phyloP scores from a whole-genome alignment of 2,329 filamentous ascomycete species.

The Diplodia intermedia region DNA sequence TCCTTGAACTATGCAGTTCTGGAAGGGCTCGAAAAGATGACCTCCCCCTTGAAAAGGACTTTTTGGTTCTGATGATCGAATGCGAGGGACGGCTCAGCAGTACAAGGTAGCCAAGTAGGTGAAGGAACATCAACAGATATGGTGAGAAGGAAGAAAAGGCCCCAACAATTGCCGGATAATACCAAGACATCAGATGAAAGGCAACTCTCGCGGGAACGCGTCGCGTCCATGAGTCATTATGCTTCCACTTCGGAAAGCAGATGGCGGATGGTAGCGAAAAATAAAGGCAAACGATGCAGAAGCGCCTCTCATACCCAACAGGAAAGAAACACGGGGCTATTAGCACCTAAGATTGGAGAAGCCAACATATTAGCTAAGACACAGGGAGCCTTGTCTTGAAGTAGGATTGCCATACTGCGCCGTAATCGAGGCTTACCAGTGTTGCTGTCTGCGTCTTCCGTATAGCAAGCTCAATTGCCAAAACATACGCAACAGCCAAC shows the following conservation, averaged over 20 bases:
- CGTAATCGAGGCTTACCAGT: background rate
- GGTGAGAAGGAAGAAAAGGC: background rate
- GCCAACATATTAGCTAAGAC: background rate
- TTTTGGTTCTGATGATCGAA: slow-evolving; percentile 10
- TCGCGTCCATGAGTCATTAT: background rate
- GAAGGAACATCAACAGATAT: slow-evolving; percentile 15
- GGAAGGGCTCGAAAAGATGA: background rate
- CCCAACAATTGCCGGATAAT: slow-evolving; percentile 3
- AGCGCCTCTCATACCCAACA: slow-evolving; percentile 14
- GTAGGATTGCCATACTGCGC: background rate
- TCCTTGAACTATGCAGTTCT: slow-evolving; percentile 15
- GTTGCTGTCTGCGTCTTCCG: background rate
- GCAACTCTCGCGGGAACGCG: background rate
- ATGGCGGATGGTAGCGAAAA: background rate
- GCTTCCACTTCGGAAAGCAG: background rate
- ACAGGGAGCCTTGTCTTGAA: background rate
- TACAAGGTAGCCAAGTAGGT: background rate
- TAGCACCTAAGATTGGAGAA: background rate
- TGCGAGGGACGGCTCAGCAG: background rate
- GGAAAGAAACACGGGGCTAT: background rate
- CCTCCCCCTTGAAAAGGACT: slow-evolving; percentile 6
- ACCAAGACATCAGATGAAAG: slow-evolving; percentile 10
- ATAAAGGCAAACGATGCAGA: background rate
- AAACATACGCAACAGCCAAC: background rate
- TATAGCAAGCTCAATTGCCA: background rate